phyloP scores from a whole-genome alignment of 192 early-diverging fungal genomes.

The Piromyces sp. region DNA sequence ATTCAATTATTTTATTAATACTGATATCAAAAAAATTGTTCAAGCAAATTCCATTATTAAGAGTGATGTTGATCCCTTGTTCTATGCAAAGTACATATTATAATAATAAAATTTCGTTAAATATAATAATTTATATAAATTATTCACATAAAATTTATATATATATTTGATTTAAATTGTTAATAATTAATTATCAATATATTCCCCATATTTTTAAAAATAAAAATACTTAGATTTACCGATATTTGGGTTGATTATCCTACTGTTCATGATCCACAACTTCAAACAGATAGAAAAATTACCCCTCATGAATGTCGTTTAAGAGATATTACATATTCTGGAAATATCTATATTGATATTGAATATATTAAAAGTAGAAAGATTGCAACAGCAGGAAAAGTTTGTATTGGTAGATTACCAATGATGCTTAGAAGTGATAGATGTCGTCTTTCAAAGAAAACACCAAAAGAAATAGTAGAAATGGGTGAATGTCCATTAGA shows the following conservation, averaged over 20 bases:
- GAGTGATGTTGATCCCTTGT: conserved; percentile 82
- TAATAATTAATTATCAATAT: too few species aligned
- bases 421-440: conserved; percentile 84
- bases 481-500: conserved; percentile 91
- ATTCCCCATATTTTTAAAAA: too few species aligned
- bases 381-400: conserved; percentile 58
- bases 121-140: too few species aligned
- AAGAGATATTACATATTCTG: conserved; percentile 87
- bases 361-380: conserved; percentile 73
- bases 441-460: conserved; percentile 62
- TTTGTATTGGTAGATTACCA: conserved; percentile 81
- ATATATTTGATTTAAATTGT: too few species aligned
- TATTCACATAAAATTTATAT: too few species aligned
- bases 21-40: conserved; percentile 85
- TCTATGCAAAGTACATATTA: conserved; percentile 87
- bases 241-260: conserved; percentile 75
- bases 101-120: too few species aligned
- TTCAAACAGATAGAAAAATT: conserved; percentile 46
- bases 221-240: conserved; percentile 39
- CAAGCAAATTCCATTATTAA: conserved; percentile 74
- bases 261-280: conserved; percentile 51
- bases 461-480: conserved; percentile 62
- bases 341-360: conserved; percentile 78
- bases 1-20: conserved; percentile 95
- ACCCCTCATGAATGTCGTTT: conserved; percentile 94